Evolutionary conservation across 23 red algal genomes (phyloP).

Genomic region (Pyropia haitanensis): DNA sequence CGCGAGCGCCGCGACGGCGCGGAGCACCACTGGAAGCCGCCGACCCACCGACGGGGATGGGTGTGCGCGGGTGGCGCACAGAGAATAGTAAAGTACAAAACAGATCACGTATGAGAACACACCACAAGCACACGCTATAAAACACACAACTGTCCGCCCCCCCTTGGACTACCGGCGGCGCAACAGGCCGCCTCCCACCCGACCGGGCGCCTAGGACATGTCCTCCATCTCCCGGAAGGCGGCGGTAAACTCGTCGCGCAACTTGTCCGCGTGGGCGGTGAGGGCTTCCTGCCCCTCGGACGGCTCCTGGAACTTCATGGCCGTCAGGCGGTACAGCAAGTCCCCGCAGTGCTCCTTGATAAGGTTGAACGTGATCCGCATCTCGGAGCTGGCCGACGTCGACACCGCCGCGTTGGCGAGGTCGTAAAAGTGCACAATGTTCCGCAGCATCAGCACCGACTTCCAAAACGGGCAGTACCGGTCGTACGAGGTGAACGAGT

Average conservation of each 20-base stretch:
- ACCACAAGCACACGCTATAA: no score
- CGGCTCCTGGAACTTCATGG: conserved; percentile 97
- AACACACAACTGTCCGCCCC: no score
- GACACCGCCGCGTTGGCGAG: conserved; percentile 61
- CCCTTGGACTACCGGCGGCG: no score
- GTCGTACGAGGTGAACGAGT: conserved; percentile 94
- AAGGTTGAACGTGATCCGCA: conserved; percentile 56
- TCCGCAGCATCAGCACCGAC: conserved; percentile 81
- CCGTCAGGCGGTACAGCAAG: conserved; percentile 51
- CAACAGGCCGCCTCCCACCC: no score
- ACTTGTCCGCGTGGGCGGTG: conserved; percentile 28
- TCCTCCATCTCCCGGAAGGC: conserved; percentile 90
- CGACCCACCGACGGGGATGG: no score
- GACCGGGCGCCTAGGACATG: conserved; percentile 29
- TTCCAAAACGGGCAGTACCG: conserved; percentile 97
- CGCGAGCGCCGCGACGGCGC: no score
- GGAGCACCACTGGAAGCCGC: no score
- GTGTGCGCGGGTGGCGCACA: no score
- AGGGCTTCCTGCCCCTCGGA: conserved; percentile 70
- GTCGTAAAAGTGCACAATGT: conserved; percentile 90
- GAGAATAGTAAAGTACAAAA: no score
- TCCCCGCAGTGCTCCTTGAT: conserved; percentile 75
- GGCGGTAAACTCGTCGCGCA: conserved; percentile 46
- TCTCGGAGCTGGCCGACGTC: conserved; percentile 25
- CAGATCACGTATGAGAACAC: no score